Percentiles rank a stretch among this genome's conserved stretches.
These are phyloP conservation scores for Dothidotthia symphoricarpi DNA, from an alignment of 2,329 filamentous ascomycete genomes.

Conservation along the genomic window DNA sequence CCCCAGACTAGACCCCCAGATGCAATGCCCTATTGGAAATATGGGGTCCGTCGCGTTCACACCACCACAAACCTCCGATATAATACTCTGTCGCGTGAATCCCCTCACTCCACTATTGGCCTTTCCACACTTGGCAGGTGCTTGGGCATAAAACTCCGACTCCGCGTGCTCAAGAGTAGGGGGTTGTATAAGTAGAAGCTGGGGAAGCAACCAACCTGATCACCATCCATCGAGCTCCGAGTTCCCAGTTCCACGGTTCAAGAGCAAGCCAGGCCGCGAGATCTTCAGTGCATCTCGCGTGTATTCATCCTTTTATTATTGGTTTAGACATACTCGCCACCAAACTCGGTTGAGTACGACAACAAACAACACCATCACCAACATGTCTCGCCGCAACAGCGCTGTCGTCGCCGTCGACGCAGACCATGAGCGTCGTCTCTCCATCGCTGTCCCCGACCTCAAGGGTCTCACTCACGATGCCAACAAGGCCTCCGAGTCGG, in stretches of 20 bases:
- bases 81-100: conserved; percentile 27
- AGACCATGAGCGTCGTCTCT: conserved; percentile 33
- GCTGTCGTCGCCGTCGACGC: conserved; percentile 33
- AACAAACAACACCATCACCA: conserved; percentile 7
- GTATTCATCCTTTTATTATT: not conserved
- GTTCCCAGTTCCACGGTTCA: conserved; percentile 16
- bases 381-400: conserved; percentile 36
- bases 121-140: conserved; percentile 17
- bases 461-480: conserved; percentile 30
- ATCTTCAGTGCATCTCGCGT: conserved; percentile 11
- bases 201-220: conserved; percentile 11
- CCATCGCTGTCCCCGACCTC: conserved; percentile 29
- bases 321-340: not conserved
- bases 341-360: not conserved
- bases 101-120: conserved; percentile 20
- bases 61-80: conserved; percentile 11
- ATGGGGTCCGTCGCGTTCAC: conserved; percentile 11
- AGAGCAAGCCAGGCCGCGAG: conserved; percentile 10
- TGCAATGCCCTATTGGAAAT: conserved; percentile 5
- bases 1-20: conserved; percentile 17
- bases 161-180: conserved; percentile 8
- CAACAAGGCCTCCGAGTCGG: conserved; percentile 43
- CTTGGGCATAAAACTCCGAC: conserved; percentile 9
- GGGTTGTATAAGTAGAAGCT: conserved; percentile 22
- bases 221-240: conserved; percentile 14